Evolutionary conservation across 306 rosid species (phyloP), one percentile per base, ranked within the genome.

Genomic region (Begonia peltatifolia): DNA sequence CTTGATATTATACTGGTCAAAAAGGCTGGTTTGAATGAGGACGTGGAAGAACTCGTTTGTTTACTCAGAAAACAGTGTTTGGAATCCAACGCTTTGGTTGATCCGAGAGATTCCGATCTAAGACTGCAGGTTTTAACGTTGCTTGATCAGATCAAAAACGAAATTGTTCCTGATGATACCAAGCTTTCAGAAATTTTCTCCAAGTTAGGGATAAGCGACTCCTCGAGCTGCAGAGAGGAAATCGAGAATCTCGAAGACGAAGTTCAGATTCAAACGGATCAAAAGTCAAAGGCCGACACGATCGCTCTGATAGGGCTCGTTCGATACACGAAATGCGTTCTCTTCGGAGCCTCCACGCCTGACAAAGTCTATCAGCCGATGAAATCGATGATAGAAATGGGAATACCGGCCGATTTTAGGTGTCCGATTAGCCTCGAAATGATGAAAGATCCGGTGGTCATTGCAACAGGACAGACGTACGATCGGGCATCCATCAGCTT

Each of bases 391-490:
- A 55, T 68, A 36, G 99, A 85, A 6, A 0, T 74, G 0, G 60
- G 50, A 4, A 10, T 66, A 6, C 99, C 96, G 46, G 52, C 70
- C 0, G 99, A 92, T 56, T 92, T 76, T 64, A 65, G 84, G 67
- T 86, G 96, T 6, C 99, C 99, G 44, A 87, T 92, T 3, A 83
- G 73, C 7, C 66, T 92, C 0, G 99, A 92, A 13, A 63, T 92
- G 2, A 92, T 92, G 86, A 70, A 69, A 12, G 94, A 86, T 16
- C 99, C 99, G 0, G 99, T 92, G 0, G 84, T 84, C 46, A 94
- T 81, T 80, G 88, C 99, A 2, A 92, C 99, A 0, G 99, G 99
- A 12, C 99, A 92, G 77, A 92, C 96, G 60, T 92, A 86, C 65
- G 96, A 92, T 71, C 79, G 88, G 0, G 81, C 58, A 2, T 79